phyloP scores from a whole-genome alignment of 1,284 basidiomycete species.

The Sporisorium sorghi region DNA sequence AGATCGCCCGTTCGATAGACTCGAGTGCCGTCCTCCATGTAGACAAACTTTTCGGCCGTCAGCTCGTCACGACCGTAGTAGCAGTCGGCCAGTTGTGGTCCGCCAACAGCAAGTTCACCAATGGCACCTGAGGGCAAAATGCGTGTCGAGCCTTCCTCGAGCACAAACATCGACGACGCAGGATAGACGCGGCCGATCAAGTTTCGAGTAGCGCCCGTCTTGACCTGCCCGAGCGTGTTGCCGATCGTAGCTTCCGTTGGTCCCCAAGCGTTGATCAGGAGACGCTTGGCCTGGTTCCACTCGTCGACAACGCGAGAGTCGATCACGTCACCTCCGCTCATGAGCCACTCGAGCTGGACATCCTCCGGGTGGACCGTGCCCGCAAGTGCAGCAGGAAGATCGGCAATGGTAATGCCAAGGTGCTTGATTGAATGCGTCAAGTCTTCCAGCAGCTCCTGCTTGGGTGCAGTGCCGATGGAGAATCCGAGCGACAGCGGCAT shows the following conservation, averaged over 20 bases:
- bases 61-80: constrained; percentile 62
- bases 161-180: constrained; percentile 55
- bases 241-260: constrained; percentile 68
- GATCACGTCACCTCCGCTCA: constrained; percentile 68
- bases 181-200: constrained; percentile 62
- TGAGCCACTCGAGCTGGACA: constrained; percentile 65
- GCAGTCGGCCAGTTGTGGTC: constrained; percentile 66
- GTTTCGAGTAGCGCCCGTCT: constrained; percentile 45
- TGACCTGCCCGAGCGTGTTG: constrained; percentile 65
- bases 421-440: constrained; percentile 54
- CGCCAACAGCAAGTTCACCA: constrained; percentile 66
- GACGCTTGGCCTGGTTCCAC: constrained; percentile 58
- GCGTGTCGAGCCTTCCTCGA: constrained; percentile 33
- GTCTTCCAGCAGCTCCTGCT: constrained; percentile 63
- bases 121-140: constrained; percentile 51
- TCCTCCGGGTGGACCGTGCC: constrained; percentile 58
- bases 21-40: constrained; percentile 51
- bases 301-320: constrained; percentile 61
- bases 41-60: constrained; percentile 58
- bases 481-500: constrained; percentile 65
- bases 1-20: constrained; percentile 68
- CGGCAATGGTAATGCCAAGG: constrained; percentile 64
- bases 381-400: constrained; percentile 65
- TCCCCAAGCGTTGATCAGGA: constrained; percentile 67
- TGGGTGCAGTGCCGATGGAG: constrained; percentile 62